These are phyloP conservation scores for Geosmithia putterillii DNA, from an alignment of 2,329 filamentous ascomycete species.

Conservation along the genomic window DNA sequence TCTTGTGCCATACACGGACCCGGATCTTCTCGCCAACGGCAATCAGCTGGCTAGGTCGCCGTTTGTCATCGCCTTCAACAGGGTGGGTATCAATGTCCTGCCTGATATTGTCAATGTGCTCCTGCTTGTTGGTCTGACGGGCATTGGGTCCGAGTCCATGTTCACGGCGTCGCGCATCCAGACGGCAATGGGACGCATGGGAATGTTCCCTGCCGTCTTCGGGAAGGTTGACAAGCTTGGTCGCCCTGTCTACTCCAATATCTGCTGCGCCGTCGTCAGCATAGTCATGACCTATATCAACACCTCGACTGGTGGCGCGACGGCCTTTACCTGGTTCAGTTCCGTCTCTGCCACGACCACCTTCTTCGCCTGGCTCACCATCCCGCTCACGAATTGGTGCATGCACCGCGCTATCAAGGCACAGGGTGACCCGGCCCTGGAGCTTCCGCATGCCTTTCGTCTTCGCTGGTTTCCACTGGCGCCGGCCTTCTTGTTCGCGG, in stretches of 20 bases:
- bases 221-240: neutral
- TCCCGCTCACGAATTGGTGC: neutral
- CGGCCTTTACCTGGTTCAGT: neutral
- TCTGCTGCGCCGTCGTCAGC: neutral
- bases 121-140: slow-evolving; percentile 10
- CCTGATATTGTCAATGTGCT: slow-evolving; percentile 26
- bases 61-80: slow-evolving; percentile 18
- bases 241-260: neutral
- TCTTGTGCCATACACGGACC: neutral
- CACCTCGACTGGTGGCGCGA: neutral
- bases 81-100: slow-evolving; percentile 21
- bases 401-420: neutral
- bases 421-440: neutral
- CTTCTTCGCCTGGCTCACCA: neutral
- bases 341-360: neutral
- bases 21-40: neutral
- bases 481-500: neutral
- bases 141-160: neutral
- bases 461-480: neutral
- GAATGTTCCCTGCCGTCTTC: neutral
- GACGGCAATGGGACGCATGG: neutral
- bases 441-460: neutral
- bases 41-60: neutral
- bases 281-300: neutral
- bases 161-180: neutral